These are phyloP conservation scores for Fusarium mexicanum DNA, from an alignment of 2,329 filamentous ascomycete species.

Conservation along the genomic window DNA sequence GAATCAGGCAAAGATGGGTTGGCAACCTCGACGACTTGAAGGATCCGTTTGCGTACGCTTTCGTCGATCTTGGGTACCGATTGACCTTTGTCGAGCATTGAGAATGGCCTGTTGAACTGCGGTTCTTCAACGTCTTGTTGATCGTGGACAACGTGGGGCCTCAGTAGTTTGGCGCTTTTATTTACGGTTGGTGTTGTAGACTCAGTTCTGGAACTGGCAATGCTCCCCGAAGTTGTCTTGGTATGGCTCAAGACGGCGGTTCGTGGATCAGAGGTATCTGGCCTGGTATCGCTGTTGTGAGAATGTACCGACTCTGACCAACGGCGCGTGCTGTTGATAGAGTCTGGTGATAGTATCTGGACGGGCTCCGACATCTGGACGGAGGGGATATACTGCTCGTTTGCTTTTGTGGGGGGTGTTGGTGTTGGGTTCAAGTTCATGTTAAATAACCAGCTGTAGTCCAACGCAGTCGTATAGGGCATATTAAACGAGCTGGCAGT, in stretches of 20 bases:
- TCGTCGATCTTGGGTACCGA: background rate
- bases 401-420: background rate
- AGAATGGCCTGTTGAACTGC: conserved; percentile 2
- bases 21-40: background rate
- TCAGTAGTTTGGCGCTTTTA: background rate
- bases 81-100: background rate
- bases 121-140: background rate
- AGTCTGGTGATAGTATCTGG: conserved; percentile 20
- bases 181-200: background rate
- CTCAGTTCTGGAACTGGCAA: background rate
- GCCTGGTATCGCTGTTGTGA: background rate
- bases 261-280: background rate
- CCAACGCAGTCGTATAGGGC: conserved; percentile 69
- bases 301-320: conserved; percentile 22
- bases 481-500: conserved; percentile 73
- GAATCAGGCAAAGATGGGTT: background rate
- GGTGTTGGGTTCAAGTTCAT: conserved; percentile 41
- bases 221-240: background rate
- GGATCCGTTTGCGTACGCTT: background rate
- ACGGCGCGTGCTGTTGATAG: conserved; percentile 33
- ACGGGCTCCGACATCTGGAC: background rate
- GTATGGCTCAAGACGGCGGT: background rate
- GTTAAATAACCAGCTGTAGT: conserved; percentile 72
- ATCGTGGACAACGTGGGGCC: background rate
- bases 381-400: background rate